A percentile compares a stretch with the other conserved stretches of the same genome.
Evolutionary conservation across 148 eudicot species (phyloP).

Genomic region (Nepenthes mirabilis): DNA sequence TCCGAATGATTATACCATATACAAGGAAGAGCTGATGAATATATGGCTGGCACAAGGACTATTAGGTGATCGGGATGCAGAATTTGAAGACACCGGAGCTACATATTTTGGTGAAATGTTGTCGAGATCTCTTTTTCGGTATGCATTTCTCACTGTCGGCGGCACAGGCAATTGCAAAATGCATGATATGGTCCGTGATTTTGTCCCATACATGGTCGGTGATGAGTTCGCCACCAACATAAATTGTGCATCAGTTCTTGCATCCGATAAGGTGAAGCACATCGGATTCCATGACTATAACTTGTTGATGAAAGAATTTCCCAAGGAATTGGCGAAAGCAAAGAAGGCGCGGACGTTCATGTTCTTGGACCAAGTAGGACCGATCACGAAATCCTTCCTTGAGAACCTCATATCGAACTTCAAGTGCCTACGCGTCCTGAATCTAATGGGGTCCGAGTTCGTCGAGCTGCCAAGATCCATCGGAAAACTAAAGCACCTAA

Average conservation of each 20-base stretch:
- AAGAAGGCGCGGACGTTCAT: conserved; percentile 23
- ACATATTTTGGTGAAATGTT: conserved; percentile 7
- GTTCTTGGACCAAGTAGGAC: conserved; percentile 9
- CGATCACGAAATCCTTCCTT: conserved; percentile 18
- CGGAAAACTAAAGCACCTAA: conserved; percentile 27
- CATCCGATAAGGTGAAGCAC: conserved; percentile 21
- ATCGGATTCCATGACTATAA: conserved; percentile 12
- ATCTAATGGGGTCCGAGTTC: conserved; percentile 11
- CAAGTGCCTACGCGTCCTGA: conserved; percentile 18
- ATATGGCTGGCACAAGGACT: conserved; percentile 17
- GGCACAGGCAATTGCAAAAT: conserved; percentile 21
- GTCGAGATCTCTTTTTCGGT: conserved; percentile 32
- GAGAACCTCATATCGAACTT: conserved; percentile 15
- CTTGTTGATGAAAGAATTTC: conserved; percentile 9
- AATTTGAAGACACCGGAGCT: conserved; percentile 5
- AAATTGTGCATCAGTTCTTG: conserved; percentile 7
- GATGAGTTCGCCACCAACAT: conserved; percentile 17
- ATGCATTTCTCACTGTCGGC: conserved; percentile 19
- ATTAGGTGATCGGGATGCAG: background rate
- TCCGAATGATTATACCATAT: background rate
- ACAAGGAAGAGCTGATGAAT: background rate
- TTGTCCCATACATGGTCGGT: conserved; percentile 29
- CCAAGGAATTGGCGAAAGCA: conserved; percentile 13
- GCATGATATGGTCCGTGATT: conserved; percentile 34
- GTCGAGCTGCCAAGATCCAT: conserved; percentile 35